Conservation (phyloP, 108 stramenopile species). For the Cyclostephanos tholiformis region DNA sequence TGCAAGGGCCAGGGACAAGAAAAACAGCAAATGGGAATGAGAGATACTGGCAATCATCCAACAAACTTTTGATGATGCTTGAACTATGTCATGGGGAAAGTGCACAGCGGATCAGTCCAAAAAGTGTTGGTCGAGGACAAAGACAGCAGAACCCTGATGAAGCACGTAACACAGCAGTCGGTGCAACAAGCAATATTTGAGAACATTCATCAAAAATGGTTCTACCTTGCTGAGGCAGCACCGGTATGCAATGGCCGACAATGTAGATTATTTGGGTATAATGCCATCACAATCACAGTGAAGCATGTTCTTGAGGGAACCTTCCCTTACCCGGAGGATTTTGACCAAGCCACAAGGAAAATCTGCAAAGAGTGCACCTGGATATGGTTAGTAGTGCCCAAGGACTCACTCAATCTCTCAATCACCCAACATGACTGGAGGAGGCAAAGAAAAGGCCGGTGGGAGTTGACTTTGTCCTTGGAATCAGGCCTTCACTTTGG, state of each 20-base stretch:
- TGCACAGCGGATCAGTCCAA: neutral
- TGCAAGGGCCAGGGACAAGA: neutral
- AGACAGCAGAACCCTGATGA: neutral
- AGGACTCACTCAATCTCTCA: neutral
- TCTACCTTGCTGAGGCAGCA: constrained; percentile 8
- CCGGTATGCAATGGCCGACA: constrained; percentile 15
- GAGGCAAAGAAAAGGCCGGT: neutral
- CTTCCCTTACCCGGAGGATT: neutral
- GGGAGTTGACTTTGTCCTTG: constrained; percentile 8
- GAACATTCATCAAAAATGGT: constrained; percentile 1
- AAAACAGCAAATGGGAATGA: neutral
- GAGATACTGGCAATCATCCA: constrained; percentile 15
- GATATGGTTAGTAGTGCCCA: neutral
- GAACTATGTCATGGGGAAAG: neutral
- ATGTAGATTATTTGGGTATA: constrained; percentile 3
- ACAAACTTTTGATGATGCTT: constrained; percentile 4
- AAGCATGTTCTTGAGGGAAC: neutral
- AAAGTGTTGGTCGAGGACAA: neutral
- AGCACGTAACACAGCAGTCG: neutral
- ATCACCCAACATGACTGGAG: neutral
- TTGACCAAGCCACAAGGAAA: neutral
- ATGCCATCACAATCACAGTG: neutral
- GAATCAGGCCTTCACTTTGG: constrained; percentile 6
- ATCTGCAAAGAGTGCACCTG: neutral
- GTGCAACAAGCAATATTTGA: neutral